These are phyloP conservation scores for Farysia itapuensis DNA, from an alignment of 1,284 basidiomycete species.

Conservation along the genomic window DNA sequence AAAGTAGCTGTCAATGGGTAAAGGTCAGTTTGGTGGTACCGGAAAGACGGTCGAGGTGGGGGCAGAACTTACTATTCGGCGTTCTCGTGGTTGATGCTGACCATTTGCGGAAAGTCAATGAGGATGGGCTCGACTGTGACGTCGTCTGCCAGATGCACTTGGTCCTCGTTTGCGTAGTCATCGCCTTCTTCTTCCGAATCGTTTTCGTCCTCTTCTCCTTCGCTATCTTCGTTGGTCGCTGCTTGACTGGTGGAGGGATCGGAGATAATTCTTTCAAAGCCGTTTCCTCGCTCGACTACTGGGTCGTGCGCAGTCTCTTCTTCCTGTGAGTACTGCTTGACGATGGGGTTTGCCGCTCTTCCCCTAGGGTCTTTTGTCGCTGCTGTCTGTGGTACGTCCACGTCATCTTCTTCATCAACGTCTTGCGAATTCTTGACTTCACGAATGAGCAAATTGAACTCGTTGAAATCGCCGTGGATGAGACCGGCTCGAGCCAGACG, in stretches of 20 bases:
- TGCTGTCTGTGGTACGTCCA: constrained; percentile 4
- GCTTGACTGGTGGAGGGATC: background rate
- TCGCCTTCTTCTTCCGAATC: constrained; percentile 23
- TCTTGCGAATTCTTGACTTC: constrained; percentile 49
- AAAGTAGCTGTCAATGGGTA: constrained; percentile 75
- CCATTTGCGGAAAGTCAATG: constrained; percentile 99
- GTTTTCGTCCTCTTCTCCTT: constrained; percentile 19
- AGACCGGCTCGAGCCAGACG: constrained; percentile 88
- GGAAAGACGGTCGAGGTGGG: background rate
- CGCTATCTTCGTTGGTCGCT: constrained; percentile 3
- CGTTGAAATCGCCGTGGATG: constrained; percentile 98
- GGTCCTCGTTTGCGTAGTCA: constrained; percentile 68
- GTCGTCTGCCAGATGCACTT: constrained; percentile 77
- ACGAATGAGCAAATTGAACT: constrained; percentile 95
- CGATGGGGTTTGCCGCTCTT: constrained; percentile 1
- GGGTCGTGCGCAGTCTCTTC: constrained; percentile 4
- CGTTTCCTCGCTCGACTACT: constrained; percentile 45
- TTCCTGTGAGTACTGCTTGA: constrained; percentile 1
- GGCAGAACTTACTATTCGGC: constrained; percentile 79
- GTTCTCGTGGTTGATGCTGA: constrained; percentile 92
- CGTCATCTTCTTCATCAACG: constrained; percentile 16
- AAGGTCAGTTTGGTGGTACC: background rate
- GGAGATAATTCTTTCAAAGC: constrained; percentile 44
- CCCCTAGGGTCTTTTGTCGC: constrained; percentile 5
- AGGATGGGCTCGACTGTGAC: constrained; percentile 77